phyloP scores from a whole-genome alignment of 805 yeast species.

The Metschnikowia gelsemii region DNA sequence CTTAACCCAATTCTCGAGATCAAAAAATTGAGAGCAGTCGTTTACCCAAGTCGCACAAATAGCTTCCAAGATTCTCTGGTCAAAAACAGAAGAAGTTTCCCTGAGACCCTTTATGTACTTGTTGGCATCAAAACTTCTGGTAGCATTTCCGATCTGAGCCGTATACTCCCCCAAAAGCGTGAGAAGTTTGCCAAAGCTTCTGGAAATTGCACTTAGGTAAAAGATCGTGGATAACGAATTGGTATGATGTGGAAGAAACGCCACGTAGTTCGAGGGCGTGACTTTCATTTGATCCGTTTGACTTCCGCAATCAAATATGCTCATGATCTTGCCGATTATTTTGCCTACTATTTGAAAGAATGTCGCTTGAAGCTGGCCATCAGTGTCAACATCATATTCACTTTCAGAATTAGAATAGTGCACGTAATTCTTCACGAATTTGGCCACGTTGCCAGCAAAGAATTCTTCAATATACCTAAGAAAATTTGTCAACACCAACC shows the following conservation, averaged over 20 bases:
- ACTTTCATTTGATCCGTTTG: slow-evolving; percentile 36
- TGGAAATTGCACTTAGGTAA: slow-evolving; percentile 32
- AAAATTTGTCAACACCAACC: slow-evolving; percentile 42
- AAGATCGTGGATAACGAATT: slow-evolving; percentile 42
- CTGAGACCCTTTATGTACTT: slow-evolving; percentile 36
- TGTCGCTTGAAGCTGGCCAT: slow-evolving; percentile 28
- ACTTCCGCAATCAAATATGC: slow-evolving; percentile 29
- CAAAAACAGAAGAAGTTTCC: slow-evolving; percentile 31
- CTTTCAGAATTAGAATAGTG: slow-evolving; percentile 29
- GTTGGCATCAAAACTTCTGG: slow-evolving; percentile 37
- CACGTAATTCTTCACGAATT: slow-evolving; percentile 38
- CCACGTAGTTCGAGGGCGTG: slow-evolving; percentile 34
- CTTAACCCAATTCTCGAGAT: slow-evolving; percentile 43
- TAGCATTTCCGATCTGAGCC: slow-evolving; percentile 34
- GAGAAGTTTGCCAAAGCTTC: slow-evolving; percentile 29
- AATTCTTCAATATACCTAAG: slow-evolving; percentile 33
- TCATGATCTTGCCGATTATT: slow-evolving; percentile 27
- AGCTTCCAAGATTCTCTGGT: slow-evolving; percentile 42
- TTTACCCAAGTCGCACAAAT: slow-evolving; percentile 45
- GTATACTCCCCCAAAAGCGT: slow-evolving; percentile 33
- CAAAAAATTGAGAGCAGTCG: slow-evolving; percentile 45
- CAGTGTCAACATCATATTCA: slow-evolving; percentile 29
- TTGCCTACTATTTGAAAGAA: slow-evolving; percentile 29
- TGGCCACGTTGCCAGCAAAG: slow-evolving; percentile 29
- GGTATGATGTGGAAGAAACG: slow-evolving; percentile 39